These are phyloP conservation scores for Corchorus capsularis DNA, from an alignment of 345 rosid species.

Conservation along the genomic window DNA sequence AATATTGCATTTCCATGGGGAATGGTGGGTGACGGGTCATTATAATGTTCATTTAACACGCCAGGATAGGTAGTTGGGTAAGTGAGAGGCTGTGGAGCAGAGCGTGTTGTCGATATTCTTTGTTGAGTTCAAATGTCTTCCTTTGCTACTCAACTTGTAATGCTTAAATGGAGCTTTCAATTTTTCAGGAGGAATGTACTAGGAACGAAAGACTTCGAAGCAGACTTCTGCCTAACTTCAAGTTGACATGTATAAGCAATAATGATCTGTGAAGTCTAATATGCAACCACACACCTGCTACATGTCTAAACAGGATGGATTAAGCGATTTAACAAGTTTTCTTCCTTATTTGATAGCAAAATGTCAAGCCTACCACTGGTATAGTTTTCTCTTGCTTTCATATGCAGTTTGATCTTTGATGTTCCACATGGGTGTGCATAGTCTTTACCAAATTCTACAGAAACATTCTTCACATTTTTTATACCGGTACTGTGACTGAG, in stretches of 20 bases:
- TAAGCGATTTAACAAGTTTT: not conserved
- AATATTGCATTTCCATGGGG: not conserved
- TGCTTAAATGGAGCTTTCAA: slow-evolving; percentile 5
- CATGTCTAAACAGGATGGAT: not conserved
- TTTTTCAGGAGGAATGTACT: slow-evolving; percentile 54
- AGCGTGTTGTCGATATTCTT: not conserved
- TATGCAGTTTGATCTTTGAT: not conserved
- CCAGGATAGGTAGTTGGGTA: not conserved
- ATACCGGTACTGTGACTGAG: not conserved
- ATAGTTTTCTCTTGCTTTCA: not conserved
- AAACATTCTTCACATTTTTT: slow-evolving; percentile 3
- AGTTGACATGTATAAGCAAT: not conserved
- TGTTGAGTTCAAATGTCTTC: not conserved
- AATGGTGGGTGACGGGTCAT: not conserved
- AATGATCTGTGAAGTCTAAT: not conserved
- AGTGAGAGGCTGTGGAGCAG: not conserved
- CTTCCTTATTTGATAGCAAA: not conserved
- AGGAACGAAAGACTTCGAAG: slow-evolving; percentile 47
- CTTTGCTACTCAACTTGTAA: slow-evolving; percentile 3
- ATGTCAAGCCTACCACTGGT: not conserved
- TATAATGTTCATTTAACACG: not conserved
- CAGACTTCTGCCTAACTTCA: slow-evolving; percentile 4
- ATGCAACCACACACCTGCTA: not conserved
- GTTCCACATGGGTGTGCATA: not conserved
- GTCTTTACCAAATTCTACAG: not conserved